Percentiles rank a stretch among this genome's conserved stretches.
phyloP scores from a whole-genome alignment of 805 yeast genomes.

The Komagataella mondaviorum region DNA sequence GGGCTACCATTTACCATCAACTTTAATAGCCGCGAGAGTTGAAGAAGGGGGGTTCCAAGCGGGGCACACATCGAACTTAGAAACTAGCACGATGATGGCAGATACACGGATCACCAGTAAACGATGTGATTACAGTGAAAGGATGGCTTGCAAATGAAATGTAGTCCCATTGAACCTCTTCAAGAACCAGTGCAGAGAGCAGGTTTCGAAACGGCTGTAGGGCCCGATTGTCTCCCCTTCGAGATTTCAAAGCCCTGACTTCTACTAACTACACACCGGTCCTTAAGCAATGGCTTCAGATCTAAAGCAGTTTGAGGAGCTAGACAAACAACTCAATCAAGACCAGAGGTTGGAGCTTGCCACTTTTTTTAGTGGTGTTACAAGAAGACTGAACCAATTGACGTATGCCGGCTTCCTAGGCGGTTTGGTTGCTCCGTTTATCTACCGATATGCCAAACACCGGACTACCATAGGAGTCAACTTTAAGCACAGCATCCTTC shows the following conservation, averaged over 20 bases:
- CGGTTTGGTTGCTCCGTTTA: not conserved
- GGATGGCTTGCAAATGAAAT: not conserved
- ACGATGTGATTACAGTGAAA: not conserved
- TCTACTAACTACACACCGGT: not conserved
- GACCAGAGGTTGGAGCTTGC: not conserved
- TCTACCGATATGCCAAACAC: not conserved
- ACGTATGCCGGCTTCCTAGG: not conserved
- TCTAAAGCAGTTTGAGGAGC: not conserved
- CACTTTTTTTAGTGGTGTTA: not conserved
- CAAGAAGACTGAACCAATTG: not conserved
- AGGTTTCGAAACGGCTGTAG: not conserved
- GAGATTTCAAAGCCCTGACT: not conserved
- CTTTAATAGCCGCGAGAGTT: not conserved
- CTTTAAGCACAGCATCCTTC: not conserved
- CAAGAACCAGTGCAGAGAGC: not conserved
- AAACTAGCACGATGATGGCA: not conserved
- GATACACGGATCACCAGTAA: not conserved
- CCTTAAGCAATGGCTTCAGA: not conserved
- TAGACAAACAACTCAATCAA: not conserved
- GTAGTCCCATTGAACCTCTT: not conserved
- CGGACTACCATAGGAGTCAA: constrained; percentile 1
- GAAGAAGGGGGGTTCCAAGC: not conserved
- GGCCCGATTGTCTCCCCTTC: not conserved
- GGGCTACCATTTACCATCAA: not conserved
- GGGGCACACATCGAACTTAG: not conserved